Base-by-base conservation (phyloP, 768 basidiomycete species). In the Cantharellus anzutake region DNA sequence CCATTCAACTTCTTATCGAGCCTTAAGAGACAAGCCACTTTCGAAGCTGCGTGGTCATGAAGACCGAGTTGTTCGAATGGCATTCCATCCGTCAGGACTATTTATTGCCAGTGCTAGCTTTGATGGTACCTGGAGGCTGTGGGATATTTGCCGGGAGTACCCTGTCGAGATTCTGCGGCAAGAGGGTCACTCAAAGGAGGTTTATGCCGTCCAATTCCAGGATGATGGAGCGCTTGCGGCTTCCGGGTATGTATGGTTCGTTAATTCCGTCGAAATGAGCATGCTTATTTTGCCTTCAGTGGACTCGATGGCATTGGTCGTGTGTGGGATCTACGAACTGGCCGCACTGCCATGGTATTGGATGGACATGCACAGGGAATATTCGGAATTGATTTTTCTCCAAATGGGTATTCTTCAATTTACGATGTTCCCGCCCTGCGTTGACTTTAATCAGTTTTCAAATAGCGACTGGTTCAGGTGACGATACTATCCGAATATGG, bases 401-500 rank as follows among this genome's bases (percentile, higher is more conserved):
- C 94, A 3, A 97, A 93, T 66, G 91, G 94, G 91, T 94, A 56
- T 63, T 11, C 5, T 35, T 42, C 61, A 55, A 48, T 41, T 59
- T 41, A 38, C 14, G 51, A 5, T 35, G 53, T 40, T 55, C 38
- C 51, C 60, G 52, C 64, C 51, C 60, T 51, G 55, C 53, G 56
- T 53, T 63, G 53, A 56, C 51, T 62, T 56, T 53, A 56, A 63
- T 50, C 66, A 97, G 93, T 62, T 93, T 96, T 68, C 94, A 98
- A 77, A 83, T 99, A 56, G 96, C 93, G 39, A 96, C 96, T 0
- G 96, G 94, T 42, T 84, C 92, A 3, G 91, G 88, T 51, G 96
- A 99, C 70, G 96, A 98, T 68, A 96, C 96, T 0, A 86, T 99
- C 67, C 85, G 93, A 55, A 89, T 98, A 75, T 99, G 96, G 96